These are phyloP conservation scores for Chalaropsis ovoidea DNA, from an alignment of 2,329 filamentous ascomycete genomes.

Conservation along the genomic window DNA sequence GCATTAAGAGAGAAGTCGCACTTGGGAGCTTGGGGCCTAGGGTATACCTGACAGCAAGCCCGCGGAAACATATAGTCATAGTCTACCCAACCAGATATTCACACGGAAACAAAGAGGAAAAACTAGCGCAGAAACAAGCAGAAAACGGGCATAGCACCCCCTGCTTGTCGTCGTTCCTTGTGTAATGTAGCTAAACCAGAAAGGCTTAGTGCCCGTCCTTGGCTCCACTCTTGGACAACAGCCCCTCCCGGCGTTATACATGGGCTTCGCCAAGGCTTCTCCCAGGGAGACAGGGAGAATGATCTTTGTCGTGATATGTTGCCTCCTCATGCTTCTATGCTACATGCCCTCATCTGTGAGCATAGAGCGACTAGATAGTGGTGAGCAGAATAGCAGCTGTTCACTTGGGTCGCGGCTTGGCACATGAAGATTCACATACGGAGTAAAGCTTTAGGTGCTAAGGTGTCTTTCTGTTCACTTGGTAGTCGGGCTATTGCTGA, in stretches of 20 bases:
- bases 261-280: too few relatives aligned
- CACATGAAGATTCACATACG: neutral
- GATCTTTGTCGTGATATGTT: too few relatives aligned
- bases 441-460: neutral
- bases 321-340: neutral
- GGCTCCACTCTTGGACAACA: neutral
- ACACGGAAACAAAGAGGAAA: neutral
- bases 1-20: too few relatives aligned
- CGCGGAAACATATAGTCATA: neutral
- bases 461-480: neutral
- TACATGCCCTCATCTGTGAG: neutral
- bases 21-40: too few relatives aligned
- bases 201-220: neutral
- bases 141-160: neutral
- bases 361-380: neutral
- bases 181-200: neutral
- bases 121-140: neutral
- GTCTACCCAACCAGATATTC: neutral
- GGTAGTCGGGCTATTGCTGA: neutral
- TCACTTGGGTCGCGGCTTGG: neutral
- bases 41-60: too few relatives aligned
- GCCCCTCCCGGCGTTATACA: too few relatives aligned
- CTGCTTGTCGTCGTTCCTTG: neutral
- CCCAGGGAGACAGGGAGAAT: too few relatives aligned
- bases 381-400: neutral